Base-by-base conservation (phyloP, 75 land plant genomes). In the Picea glauca region DNA sequence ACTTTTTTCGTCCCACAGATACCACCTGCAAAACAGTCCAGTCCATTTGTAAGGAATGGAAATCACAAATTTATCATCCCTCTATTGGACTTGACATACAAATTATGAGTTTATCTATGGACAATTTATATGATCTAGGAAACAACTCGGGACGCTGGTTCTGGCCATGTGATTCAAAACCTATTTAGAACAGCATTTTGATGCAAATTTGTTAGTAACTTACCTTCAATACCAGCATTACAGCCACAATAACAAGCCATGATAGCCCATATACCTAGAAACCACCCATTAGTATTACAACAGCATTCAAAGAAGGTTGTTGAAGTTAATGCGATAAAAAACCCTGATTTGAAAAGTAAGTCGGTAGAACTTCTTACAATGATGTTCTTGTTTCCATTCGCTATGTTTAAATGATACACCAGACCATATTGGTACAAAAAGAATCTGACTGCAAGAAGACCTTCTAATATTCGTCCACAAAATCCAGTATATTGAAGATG, bases 181-280 rank as follows among this genome's bases (percentile, higher is more conserved):
- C 56, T 9, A 50, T 50, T 50, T 50, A 50, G 12, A 50, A 9
- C 12, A 50, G 56, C 56, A 50, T 50, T 50, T 50, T 50, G 56
- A 50, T 50, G 2, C 11, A 12, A 50, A 50, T 50, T 50, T 50
- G 58, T 59, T 38, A 60, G 68, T 5, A 65, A 66, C 78, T 59
- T 56, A 96, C 99, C 98, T 96, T 94, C 76, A 94, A 80, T 6
- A 96, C 76, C 75, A 90, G 50, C 79, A 97, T 82, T 31, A 87
- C 92, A 23, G 88, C 98, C 30, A 88, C 88, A 80, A 97, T 93
- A 33, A 94, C 99, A 43, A 97, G 87, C 99, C 99, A 97, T 1
- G 99, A 97, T 9, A 94, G 81, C 20, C 92, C 94, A 82, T 96
- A 94, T 13, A 96, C 90, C 97, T 94, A 86, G 15, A 54, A 81